A percentile compares a stretch with the other conserved stretches of the same genome.
phyloP scores from a whole-genome alignment of 306 rosid species.

The Quercus mongolica region DNA sequence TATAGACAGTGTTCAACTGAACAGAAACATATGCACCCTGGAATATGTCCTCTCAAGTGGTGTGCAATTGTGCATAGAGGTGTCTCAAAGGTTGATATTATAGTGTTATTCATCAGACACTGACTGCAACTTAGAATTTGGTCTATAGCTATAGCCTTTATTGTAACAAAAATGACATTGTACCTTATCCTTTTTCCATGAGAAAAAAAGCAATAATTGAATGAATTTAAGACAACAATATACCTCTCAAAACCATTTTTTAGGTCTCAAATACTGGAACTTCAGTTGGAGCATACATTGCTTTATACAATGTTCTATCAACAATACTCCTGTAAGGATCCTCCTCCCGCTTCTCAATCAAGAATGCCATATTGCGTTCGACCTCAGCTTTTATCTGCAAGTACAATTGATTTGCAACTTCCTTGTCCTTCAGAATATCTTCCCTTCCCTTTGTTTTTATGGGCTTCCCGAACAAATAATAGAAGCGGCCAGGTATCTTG shows the following conservation, averaged over 20 bases:
- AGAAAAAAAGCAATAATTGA: background rate
- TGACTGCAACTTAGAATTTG: no score
- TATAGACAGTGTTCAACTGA: no score
- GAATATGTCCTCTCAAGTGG: no score
- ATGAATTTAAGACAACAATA: background rate
- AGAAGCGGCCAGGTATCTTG: slow-evolving; percentile 79
- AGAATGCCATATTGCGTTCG: slow-evolving; percentile 50
- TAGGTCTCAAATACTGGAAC: slow-evolving; percentile 77
- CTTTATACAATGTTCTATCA: slow-evolving; percentile 54
- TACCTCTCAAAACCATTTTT: slow-evolving; percentile 15
- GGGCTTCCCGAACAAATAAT: slow-evolving; percentile 84
- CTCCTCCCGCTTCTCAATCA: slow-evolving; percentile 78
- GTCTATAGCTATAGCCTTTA: no score
- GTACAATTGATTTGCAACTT: slow-evolving; percentile 68
- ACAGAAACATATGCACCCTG: no score
- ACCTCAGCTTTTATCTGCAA: slow-evolving; percentile 71
- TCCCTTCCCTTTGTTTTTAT: slow-evolving; percentile 68
- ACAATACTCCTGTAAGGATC: slow-evolving; percentile 80
- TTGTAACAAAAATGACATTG: background rate
- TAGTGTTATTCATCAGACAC: no score
- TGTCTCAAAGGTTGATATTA: no score
- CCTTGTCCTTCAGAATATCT: slow-evolving; percentile 52
- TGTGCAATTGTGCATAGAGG: no score
- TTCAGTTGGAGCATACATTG: slow-evolving; percentile 32
- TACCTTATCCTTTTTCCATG: background rate